Evolutionary conservation across 2,329 filamentous ascomycete genomes (phyloP).

Genomic region (Penicillium sp.): DNA sequence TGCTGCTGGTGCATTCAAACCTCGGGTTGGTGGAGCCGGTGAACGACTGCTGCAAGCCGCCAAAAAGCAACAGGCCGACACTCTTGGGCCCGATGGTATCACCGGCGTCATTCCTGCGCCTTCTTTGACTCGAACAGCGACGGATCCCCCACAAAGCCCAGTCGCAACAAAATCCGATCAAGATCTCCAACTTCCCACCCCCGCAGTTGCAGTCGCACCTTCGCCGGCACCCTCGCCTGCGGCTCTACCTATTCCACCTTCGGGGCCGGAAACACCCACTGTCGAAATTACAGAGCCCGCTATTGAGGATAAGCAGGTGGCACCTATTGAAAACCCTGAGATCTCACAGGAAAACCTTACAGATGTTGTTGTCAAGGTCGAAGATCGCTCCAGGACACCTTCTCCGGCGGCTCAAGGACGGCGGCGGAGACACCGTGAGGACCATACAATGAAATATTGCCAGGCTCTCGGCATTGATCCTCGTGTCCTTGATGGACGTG

Average conservation of each 20-base stretch:
- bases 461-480: slow-evolving; percentile 77
- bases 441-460: slow-evolving; percentile 78
- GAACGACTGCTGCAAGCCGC: slow-evolving; percentile 69
- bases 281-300: slow-evolving; percentile 42
- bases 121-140: slow-evolving; percentile 43
- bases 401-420: slow-evolving; percentile 50
- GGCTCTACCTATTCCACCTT: slow-evolving; percentile 7
- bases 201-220: not conserved
- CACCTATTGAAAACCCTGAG: slow-evolving; percentile 23
- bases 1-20: slow-evolving; percentile 75
- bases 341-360: slow-evolving; percentile 26
- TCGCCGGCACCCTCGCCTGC: not conserved
- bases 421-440: slow-evolving; percentile 64
- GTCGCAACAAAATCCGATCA: slow-evolving; percentile 33
- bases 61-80: slow-evolving; percentile 55
- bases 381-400: slow-evolving; percentile 34
- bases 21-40: slow-evolving; percentile 81
- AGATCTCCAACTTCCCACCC: slow-evolving; percentile 25
- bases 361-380: slow-evolving; percentile 21
- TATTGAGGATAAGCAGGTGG: slow-evolving; percentile 31
- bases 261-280: slow-evolving; percentile 29
- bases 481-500: slow-evolving; percentile 71
- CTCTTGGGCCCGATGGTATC: slow-evolving; percentile 81
- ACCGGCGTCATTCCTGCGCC: slow-evolving; percentile 85
- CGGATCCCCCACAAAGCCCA: slow-evolving; percentile 39